These are phyloP conservation scores for Phlebiopsis gigantea DNA, from an alignment of 768 basidiomycete genomes.

Conservation along the genomic window DNA sequence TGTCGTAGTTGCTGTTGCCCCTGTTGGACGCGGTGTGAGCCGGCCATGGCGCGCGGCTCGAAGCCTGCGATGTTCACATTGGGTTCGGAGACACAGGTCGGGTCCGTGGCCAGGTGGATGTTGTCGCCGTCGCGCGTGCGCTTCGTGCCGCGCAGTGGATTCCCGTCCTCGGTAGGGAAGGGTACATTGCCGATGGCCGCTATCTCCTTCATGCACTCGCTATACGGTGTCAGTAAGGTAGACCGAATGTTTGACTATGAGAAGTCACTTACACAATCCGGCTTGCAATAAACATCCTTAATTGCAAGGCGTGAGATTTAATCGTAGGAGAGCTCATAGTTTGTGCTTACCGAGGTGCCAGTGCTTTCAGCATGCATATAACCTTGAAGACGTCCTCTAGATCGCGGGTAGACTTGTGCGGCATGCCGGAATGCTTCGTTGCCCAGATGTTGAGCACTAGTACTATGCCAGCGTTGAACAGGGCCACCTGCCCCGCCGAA, in stretches of 20 bases:
- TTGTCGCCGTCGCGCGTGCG: constrained; percentile 58
- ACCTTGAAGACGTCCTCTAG: constrained; percentile 37
- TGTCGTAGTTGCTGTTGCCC: not conserved
- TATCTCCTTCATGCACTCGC: not conserved
- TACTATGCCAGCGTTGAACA: constrained; percentile 35
- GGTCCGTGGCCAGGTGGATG: constrained; percentile 53
- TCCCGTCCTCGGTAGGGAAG: constrained; percentile 5
- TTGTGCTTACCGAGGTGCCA: constrained; percentile 28
- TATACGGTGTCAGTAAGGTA: not conserved
- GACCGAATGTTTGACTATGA: not conserved
- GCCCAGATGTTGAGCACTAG: constrained; percentile 41
- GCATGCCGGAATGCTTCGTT: constrained; percentile 25
- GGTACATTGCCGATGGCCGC: constrained; percentile 31
- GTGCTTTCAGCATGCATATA: constrained; percentile 29
- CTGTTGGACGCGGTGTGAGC: constrained; percentile 25
- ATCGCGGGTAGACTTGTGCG: constrained; percentile 25
- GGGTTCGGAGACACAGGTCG: too few species aligned
- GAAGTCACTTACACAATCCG: not conserved
- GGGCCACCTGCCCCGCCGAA: constrained; percentile 19
- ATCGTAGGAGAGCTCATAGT: too few species aligned
- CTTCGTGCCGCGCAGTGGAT: not conserved
- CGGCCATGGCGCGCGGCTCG: constrained; percentile 23
- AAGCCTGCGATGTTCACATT: not conserved
- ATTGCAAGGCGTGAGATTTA: not conserved
- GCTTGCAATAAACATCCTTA: not conserved